These are phyloP conservation scores for Arthromyces matolae DNA, from an alignment of 768 basidiomycete genomes.

Conservation along the genomic window DNA sequence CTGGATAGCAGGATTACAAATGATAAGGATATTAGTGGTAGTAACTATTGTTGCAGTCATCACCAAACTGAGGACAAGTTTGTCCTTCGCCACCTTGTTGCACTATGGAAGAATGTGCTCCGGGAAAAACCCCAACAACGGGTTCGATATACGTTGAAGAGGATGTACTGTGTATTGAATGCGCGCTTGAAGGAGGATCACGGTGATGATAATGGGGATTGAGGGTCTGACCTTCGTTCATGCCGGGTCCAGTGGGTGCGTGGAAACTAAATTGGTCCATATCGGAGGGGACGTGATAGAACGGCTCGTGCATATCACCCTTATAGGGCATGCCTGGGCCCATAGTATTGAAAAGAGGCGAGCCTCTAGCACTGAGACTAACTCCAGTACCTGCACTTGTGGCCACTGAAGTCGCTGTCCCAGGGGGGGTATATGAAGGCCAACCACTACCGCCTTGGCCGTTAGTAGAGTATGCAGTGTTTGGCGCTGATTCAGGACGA, in stretches of 20 bases:
- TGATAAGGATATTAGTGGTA: constrained; percentile 27
- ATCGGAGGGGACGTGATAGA: constrained; percentile 40
- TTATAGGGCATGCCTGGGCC: constrained; percentile 27
- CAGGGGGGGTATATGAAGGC: constrained; percentile 62
- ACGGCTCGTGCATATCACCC: constrained; percentile 34
- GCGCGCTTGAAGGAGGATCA: constrained; percentile 22
- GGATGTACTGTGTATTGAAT: constrained; percentile 19
- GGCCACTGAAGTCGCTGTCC: constrained; percentile 49
- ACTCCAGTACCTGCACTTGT: constrained; percentile 41
- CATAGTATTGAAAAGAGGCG: constrained; percentile 40
- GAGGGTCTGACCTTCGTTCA: constrained; percentile 26
- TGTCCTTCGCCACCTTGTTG: constrained; percentile 33
- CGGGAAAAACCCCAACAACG: constrained; percentile 22
- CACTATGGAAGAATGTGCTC: constrained; percentile 26
- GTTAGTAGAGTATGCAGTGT: constrained; percentile 45
- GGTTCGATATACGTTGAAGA: constrained; percentile 19
- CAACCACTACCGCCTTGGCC: constrained; percentile 48
- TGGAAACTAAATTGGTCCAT: constrained; percentile 52
- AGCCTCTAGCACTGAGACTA: constrained; percentile 38
- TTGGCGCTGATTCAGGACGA: constrained; percentile 50
- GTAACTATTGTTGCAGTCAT: constrained; percentile 35
- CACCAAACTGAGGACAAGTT: constrained; percentile 42
- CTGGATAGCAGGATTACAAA: no score
- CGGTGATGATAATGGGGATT: constrained; percentile 28
- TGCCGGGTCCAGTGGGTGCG: constrained; percentile 29